Base-by-base conservation (phyloP, 495 filamentous ascomycete species). In the Xylaria palmicola region DNA sequence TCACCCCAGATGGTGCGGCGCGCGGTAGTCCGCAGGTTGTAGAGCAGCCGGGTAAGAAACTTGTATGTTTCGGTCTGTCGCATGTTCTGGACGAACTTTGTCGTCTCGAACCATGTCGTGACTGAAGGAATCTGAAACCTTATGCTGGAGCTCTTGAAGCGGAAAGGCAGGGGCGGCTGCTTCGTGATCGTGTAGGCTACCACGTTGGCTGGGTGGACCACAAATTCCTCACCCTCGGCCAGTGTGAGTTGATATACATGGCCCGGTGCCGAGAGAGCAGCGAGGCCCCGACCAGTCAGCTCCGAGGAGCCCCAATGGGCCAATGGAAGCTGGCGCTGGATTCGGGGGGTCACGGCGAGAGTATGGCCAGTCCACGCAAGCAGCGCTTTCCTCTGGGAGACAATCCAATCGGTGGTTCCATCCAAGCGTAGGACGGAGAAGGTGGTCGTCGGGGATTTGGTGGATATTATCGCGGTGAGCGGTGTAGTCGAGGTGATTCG, bases 311-410 rank as follows among this genome's bases (percentile, higher is more conserved):
- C 94, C 94, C 93, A 97, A 71, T 96, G 88, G 50, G 91, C 85
- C 49, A 96, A 63, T 49, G 90, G 89, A 77, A 97, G 79, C 60
- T 81, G 86, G 30, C 79, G 80, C 60, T 92, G 92, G 47, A 93
- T 77, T 29, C 82, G 87, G 1, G 94, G 93, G 24, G 81, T 82
- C 12, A 94, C 81, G 15, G 82, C 76, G 24, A 98, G 79, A 2
- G 91, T 90, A 70, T 93, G 87, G 27, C 94, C 94, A n/a, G 92
- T 95, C 94, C 94, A 98, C 56, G 94, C 95, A 10, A 97, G 81
- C 56, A 98, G 80, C 8, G 90, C 91, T 60, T 88, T 86, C 52
- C 90, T 80, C 71, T 96, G 93, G 10, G 89, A 81, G 27, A 98
- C 77, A 81, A 93, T 92, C 94, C 95, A 98, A 77, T 98, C 94